Conservation (phyloP, 306 rosid species). For the Biancaea sappan region DNA sequence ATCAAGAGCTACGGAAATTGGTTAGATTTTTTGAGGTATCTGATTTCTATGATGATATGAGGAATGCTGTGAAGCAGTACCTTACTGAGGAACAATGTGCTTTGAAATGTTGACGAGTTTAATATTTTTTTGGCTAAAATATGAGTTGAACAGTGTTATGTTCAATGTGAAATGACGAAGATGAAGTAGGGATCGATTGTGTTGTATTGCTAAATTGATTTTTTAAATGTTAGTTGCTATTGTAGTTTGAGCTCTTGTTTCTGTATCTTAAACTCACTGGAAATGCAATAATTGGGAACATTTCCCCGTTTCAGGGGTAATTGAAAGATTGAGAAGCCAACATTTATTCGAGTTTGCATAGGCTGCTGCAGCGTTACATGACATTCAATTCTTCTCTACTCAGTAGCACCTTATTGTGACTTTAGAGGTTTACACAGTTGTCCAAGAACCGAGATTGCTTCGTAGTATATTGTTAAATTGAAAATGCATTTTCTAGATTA, state of each 20-base stretch:
- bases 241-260: background rate
- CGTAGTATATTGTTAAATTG: too few relatives aligned
- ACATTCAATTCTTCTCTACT: background rate
- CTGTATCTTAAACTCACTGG: background rate
- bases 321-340: background rate
- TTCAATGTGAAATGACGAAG: constrained; percentile 39
- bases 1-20: constrained; percentile 63
- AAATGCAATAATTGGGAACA: background rate
- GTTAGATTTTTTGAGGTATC: constrained; percentile 48
- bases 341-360: background rate
- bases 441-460: too few relatives aligned
- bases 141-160: constrained; percentile 40
- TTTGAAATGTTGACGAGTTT: background rate
- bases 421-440: too few relatives aligned
- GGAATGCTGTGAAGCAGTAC: constrained; percentile 68
- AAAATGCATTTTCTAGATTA: too few relatives aligned
- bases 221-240: background rate
- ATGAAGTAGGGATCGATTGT: background rate
- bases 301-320: too few relatives aligned
- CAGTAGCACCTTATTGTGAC: too few relatives aligned
- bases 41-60: constrained; percentile 68
- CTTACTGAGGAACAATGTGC: background rate
- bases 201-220: background rate
- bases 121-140: background rate
- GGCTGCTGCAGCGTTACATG: background rate